Conservation (phyloP, 2,329 filamentous ascomycete species). For the Cladosporium sp. region DNA sequence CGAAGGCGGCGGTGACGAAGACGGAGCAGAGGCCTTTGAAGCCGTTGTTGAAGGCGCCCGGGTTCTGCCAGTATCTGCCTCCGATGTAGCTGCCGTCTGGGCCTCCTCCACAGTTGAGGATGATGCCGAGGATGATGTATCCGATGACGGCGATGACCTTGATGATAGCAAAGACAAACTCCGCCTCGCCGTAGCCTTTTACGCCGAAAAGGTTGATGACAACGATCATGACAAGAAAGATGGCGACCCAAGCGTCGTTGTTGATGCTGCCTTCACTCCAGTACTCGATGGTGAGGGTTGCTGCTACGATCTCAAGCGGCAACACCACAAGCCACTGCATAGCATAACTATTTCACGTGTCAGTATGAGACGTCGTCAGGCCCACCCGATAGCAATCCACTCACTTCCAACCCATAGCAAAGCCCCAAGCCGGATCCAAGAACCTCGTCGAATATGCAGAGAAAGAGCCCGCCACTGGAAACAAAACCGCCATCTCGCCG, state of each 20-base stretch:
- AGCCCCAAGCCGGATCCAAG: conserved; percentile 31
- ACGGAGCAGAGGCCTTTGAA: conserved; percentile 61
- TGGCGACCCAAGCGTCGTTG: conserved; percentile 28
- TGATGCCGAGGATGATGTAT: conserved; percentile 59
- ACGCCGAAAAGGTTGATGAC: conserved; percentile 31
- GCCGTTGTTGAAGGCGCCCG: conserved; percentile 44
- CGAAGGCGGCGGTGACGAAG: conserved; percentile 58
- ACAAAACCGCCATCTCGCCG: conserved; percentile 31
- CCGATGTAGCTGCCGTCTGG: conserved; percentile 53
- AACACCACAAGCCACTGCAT: conserved; percentile 30
- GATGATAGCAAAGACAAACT: conserved; percentile 32
- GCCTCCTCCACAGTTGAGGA: conserved; percentile 54
- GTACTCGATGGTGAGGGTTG: conserved; percentile 28
- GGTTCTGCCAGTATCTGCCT: conserved; percentile 42
- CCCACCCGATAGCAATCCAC: neutral
- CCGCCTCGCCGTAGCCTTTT: conserved; percentile 30
- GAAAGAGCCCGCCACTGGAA: conserved; percentile 32
- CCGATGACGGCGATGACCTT: conserved; percentile 46
- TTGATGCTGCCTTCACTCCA: conserved; percentile 26
- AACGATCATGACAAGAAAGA: conserved; percentile 28
- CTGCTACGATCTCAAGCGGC: conserved; percentile 30
- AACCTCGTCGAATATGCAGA: conserved; percentile 31
- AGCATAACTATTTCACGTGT: conserved; percentile 21
- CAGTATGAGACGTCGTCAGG: conserved; percentile 1
- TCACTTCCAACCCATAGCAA: conserved; percentile 32